Base-by-base conservation (phyloP, 768 basidiomycete genomes). In the Lactifluus volemus region DNA sequence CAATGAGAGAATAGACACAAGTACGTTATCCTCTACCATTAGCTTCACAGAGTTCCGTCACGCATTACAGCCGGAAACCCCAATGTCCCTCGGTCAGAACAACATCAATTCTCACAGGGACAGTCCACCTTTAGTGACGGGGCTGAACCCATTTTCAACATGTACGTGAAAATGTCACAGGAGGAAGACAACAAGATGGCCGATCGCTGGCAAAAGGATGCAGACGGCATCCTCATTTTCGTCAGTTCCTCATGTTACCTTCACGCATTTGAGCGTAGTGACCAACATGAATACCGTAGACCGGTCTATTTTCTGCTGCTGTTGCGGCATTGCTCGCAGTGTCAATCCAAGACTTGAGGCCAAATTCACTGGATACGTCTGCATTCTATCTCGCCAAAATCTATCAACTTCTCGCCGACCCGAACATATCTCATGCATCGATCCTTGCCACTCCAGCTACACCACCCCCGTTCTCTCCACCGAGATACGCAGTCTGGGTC, bases 81-180 rank as follows among this genome's bases (percentile, higher is more conserved):
- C 11, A 1, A 49, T 17, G 12, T 17, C 4, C 29, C 55, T 38
- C 44, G 30, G 8, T 14, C 51, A 53, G 52, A 2, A 15, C 38
- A 19, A 12, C 3, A 25, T 25, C 51, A 53, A 4, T 2, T 14
- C 1, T 32, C 25, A 15, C 48, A 36, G 30, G 3, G n/a, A 14
- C 17, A n/a, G 11, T 7, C 29, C 30, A 32, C 7, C 9, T 53
- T 53, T 17, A 11, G 19, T n/a, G 52, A 53, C n/a, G 52, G 52
- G 7, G 39, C 52, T 6, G 21, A 38, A 3, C 19, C 52, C 10
- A n/a, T 53, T n/a, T 53, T 53, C 38, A 11, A n/a, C 2, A 39
- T 53, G 34, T 53, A 19, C 42, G 53, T 29, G 65, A 65, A 53
- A 62, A 56, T 42, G 67, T 49, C 36, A 63, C 55, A 44, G 68